Evolutionary conservation across 139 green algal genomes (phyloP).

Genomic region (Chlorella ohadii): DNA sequence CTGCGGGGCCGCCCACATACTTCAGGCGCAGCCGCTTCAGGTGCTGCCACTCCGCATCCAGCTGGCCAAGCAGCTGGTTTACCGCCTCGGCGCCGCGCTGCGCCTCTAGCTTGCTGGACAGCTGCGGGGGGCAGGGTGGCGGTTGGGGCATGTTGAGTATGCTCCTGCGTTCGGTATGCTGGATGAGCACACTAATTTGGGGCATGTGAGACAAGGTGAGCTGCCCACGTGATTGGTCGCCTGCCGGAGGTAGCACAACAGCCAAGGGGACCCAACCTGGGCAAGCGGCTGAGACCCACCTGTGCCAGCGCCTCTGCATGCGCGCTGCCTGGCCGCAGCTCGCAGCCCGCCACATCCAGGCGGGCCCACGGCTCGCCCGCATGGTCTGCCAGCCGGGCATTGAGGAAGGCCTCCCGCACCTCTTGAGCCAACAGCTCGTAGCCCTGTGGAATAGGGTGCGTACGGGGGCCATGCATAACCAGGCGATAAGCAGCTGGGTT

Average conservation of each 20-base stretch:
- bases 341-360: conserved; percentile 39
- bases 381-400: conserved; percentile 35
- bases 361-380: conserved; percentile 45
- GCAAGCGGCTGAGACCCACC: too few species aligned
- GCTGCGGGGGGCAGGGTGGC: too few species aligned
- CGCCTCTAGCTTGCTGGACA: background rate
- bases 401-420: conserved; percentile 46
- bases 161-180: too few species aligned
- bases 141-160: too few species aligned
- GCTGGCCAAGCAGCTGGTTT: background rate
- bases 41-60: conserved; percentile 52
- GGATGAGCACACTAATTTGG: too few species aligned
- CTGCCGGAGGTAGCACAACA: too few species aligned
- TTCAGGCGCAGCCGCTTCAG: conserved; percentile 44
- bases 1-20: too few species aligned
- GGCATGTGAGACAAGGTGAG: too few species aligned
- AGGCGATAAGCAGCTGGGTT: too few species aligned
- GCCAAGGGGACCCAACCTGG: too few species aligned
- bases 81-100: conserved; percentile 11
- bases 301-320: conserved; percentile 9
- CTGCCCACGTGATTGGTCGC: too few species aligned
- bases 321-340: conserved; percentile 16
- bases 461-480: too few species aligned
- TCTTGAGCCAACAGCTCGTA: conserved; percentile 21
- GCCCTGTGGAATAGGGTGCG: background rate